Percentiles rank a stretch among this genome's conserved stretches.
Evolutionary conservation across 345 rosid species (phyloP).

Genomic region (Eucalyptus sideroxylon): DNA sequence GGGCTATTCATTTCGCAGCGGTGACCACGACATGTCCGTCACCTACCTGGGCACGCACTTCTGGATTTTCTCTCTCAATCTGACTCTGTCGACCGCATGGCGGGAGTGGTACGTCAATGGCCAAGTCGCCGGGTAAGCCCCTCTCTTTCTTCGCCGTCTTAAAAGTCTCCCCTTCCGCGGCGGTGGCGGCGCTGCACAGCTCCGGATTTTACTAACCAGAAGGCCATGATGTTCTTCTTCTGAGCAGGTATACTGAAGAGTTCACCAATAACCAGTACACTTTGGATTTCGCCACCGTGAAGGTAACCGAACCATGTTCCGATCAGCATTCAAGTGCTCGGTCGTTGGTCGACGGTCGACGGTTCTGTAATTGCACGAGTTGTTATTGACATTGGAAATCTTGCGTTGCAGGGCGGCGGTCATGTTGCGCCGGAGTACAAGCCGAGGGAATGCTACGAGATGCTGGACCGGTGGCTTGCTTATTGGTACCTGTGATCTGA

Average conservation of each 20-base stretch:
- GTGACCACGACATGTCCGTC: constrained; percentile 14
- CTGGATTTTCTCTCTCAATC: constrained; percentile 1
- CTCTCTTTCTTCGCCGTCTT: neutral
- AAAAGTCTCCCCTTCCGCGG: neutral
- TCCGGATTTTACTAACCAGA: neutral
- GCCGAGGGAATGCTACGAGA: constrained; percentile 6
- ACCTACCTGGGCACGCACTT: constrained; percentile 5
- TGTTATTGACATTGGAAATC: neutral
- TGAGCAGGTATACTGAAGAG: constrained; percentile 9
- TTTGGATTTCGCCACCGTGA: constrained; percentile 1
- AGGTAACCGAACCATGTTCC: neutral
- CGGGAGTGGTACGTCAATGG: constrained; percentile 13
- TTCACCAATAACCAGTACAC: neutral
- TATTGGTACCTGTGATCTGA: neutral
- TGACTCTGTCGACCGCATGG: constrained; percentile 3
- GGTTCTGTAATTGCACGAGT: neutral
- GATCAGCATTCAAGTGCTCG: neutral
- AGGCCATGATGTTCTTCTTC: neutral
- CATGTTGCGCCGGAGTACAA: constrained; percentile 19
- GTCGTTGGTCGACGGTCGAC: too few relatives aligned
- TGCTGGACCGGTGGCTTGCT: constrained; percentile 9
- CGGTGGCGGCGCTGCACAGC: neutral
- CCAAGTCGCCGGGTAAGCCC: constrained; percentile 14
- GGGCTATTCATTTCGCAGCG: neutral
- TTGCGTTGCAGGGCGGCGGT: constrained; percentile 5